Conservation (phyloP, 352 stramenopile species). For the Halophytophthora polymorphica region DNA sequence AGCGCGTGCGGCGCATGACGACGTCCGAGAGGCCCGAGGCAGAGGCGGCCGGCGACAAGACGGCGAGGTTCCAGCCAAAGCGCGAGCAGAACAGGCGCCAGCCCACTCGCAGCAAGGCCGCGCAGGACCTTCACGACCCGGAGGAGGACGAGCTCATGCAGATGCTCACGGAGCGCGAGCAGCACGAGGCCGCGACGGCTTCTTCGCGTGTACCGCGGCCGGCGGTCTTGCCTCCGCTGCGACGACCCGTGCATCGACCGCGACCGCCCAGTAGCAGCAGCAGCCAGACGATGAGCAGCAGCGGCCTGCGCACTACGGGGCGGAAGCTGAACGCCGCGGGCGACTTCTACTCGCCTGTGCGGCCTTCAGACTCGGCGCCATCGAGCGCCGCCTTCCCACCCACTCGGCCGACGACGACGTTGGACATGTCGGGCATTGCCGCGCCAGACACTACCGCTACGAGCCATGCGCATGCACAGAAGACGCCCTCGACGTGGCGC, state of each 20-base stretch:
- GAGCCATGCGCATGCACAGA: conserved; percentile 2
- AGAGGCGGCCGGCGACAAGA: not conserved
- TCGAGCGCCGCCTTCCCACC: conserved; percentile 12
- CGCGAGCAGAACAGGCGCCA: not conserved
- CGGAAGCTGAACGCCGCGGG: conserved; percentile 23
- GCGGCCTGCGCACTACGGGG: conserved; percentile 12
- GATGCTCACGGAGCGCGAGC: conserved; percentile 34
- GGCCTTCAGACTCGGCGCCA: conserved; percentile 13
- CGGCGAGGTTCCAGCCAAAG: not conserved
- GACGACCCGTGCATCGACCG: conserved; percentile 1
- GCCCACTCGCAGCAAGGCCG: conserved; percentile 5
- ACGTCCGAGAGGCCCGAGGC: conserved; percentile 9
- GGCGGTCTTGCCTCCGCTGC: conserved; percentile 12
- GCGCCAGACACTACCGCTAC: conserved; percentile 7
- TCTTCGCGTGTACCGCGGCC: conserved; percentile 8
- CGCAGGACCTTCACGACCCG: conserved; percentile 8
- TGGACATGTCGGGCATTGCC: conserved; percentile 22
- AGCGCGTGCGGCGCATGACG: conserved; percentile 21
- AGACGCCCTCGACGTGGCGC: conserved; percentile 5
- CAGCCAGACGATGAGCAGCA: conserved; percentile 7
- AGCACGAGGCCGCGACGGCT: conserved; percentile 9
- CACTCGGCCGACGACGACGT: conserved; percentile 13
- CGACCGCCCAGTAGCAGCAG: conserved; percentile 5
- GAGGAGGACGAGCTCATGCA: conserved; percentile 46
- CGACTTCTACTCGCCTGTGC: conserved; percentile 37